Evolutionary conservation across 768 basidiomycete species (phyloP).

Genomic region (Kwoniella botswanensis): DNA sequence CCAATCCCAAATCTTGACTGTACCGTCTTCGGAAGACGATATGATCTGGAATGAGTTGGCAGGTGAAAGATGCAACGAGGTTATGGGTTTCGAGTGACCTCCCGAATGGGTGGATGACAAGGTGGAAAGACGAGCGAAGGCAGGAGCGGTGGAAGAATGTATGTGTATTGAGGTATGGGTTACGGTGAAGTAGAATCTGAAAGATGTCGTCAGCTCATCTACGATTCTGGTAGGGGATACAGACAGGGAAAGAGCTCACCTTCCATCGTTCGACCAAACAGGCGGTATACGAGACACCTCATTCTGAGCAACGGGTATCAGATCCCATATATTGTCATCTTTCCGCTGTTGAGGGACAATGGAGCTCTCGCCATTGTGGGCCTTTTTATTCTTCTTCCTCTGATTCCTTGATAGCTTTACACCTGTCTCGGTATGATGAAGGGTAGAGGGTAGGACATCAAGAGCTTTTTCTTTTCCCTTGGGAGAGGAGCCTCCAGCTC

Average conservation of each 20-base stretch:
- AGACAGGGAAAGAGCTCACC: constrained; percentile 61
- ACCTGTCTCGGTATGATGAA: neutral
- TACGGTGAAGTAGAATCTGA: constrained; percentile 87
- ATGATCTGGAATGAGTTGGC: constrained; percentile 88
- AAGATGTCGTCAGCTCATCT: constrained; percentile 8
- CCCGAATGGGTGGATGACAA: constrained; percentile 58
- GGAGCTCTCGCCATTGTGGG: constrained; percentile 17
- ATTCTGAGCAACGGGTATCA: constrained; percentile 46
- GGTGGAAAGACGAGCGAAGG: constrained; percentile 79
- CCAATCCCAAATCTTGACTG: constrained; percentile 89
- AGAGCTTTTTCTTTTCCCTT: constrained; percentile 32
- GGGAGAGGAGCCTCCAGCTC: neutral
- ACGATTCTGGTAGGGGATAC: constrained; percentile 18
- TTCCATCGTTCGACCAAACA: constrained; percentile 85
- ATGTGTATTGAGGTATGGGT: constrained; percentile 82
- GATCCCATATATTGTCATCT: constrained; percentile 35
- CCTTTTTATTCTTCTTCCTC: constrained; percentile 1
- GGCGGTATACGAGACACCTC: constrained; percentile 62
- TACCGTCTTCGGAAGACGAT: constrained; percentile 82
- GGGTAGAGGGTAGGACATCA: constrained; percentile 3
- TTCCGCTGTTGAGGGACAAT: constrained; percentile 10
- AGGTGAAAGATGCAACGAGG: constrained; percentile 77
- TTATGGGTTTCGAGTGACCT: constrained; percentile 66
- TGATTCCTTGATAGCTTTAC: constrained; percentile 11
- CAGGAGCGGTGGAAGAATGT: constrained; percentile 78